Base-by-base conservation (phyloP, 768 basidiomycete species). In the Termitomyces sp. region DNA sequence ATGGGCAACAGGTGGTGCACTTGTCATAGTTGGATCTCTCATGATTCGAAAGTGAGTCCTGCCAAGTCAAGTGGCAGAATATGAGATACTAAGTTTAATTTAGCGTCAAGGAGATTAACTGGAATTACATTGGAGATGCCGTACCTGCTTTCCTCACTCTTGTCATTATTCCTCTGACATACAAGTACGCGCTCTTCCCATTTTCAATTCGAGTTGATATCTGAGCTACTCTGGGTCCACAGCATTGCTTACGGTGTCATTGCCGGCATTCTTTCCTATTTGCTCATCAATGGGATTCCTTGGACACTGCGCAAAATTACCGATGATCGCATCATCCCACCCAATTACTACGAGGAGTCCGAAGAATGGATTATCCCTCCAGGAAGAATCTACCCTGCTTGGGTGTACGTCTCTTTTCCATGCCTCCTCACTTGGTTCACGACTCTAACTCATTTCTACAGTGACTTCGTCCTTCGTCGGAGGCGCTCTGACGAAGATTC, bases 181-280 rank as follows among this genome's bases (percentile, higher is more conserved):
- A 84, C 79, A 91, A 91, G 87, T 88, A 57, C 61, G 81, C 71
- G 11, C 52, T 22, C 47, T 52, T 43, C 9, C 35, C 18, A 9
- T 45, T 7, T 51, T 30, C 40, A 11, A 35, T 28, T 36, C 47
- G 20, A 32, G 3, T 3, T 47, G n/a, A 8, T 49, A 6, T 52
- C 44, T 56, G 35, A 56, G 41, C 28, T 28, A 28, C 44, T 48
- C 24, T 52, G 28, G 14, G 24, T 59, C 18, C n/a, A n/a, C 38
- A 92, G 88, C 76, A 92, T 94, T 66, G 90, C 92, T 41, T 92
- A 94, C 66, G 92, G 92, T 62, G 87, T 94, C 68, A 92, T 94
- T 61, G 84, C 88, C 0, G 92, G 92, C 36, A 76, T 94, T 52
- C 50, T 78, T 38, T 81, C 85, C 14, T 92, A 90, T 69, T 64